Evolutionary conservation across 768 basidiomycete species (phyloP).

Genomic region (Podaxis sp.): DNA sequence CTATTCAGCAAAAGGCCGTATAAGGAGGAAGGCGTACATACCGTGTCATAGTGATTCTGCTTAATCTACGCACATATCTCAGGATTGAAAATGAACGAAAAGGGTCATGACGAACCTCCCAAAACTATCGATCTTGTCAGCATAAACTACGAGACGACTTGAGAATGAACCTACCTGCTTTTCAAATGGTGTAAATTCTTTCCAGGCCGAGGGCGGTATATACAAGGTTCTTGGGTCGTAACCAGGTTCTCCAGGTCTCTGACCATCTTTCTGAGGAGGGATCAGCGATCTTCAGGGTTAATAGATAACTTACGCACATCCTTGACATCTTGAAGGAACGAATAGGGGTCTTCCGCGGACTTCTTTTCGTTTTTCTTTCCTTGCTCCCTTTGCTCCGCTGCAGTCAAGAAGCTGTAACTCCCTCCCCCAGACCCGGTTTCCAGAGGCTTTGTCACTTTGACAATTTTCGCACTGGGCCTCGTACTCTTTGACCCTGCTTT

Average conservation of each 20-base stretch:
- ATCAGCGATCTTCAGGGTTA: constrained; percentile 1
- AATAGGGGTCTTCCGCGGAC: constrained; percentile 70
- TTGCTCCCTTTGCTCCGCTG: constrained; percentile 74
- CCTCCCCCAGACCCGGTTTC: constrained; percentile 24
- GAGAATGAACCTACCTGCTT: constrained; percentile 55
- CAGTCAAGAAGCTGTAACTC: constrained; percentile 64
- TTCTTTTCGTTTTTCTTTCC: constrained; percentile 84
- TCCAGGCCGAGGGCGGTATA: constrained; percentile 77
- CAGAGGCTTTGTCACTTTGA: constrained; percentile 18
- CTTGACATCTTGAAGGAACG: constrained; percentile 66
- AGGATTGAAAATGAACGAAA: background rate
- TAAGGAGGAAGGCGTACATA: constrained; percentile 27
- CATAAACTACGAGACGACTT: constrained; percentile 4
- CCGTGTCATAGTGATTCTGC: constrained; percentile 95
- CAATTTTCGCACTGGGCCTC: constrained; percentile 22
- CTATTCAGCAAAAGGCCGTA: constrained; percentile 16
- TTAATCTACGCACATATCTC: constrained; percentile 63
- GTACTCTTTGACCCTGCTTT: constrained; percentile 36
- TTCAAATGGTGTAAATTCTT: constrained; percentile 91
- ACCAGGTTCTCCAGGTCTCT: constrained; percentile 72
- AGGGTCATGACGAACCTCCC: constrained; percentile 51
- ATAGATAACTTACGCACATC: constrained; percentile 51
- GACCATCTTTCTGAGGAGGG: constrained; percentile 68
- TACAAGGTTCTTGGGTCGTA: constrained; percentile 90
- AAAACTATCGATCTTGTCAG: constrained; percentile 46